Evolutionary conservation across 2,329 filamentous ascomycete species (phyloP).

Genomic region (Coniosporium tulheliwenetii): DNA sequence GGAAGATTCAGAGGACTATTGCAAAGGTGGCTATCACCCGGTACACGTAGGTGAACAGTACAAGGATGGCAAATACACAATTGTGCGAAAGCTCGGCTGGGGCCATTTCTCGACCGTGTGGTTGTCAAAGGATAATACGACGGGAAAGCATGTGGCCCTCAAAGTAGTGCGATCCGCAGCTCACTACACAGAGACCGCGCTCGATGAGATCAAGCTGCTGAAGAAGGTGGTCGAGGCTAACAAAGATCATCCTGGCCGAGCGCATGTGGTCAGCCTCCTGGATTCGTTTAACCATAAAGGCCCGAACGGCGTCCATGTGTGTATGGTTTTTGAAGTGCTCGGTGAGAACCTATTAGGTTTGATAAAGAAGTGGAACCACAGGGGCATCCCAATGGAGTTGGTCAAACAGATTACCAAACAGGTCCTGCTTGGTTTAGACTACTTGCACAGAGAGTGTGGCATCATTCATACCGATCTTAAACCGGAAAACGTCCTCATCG

Average conservation of each 20-base stretch:
- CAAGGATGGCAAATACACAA: constrained; percentile 92
- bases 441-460: constrained; percentile 91
- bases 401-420: constrained; percentile 99
- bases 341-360: constrained; percentile 88
- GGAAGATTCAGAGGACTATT: constrained; percentile 98
- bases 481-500: constrained; percentile 94
- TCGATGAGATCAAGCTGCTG: constrained; percentile 97
- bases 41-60: constrained; percentile 90
- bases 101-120: constrained; percentile 98
- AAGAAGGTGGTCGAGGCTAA: constrained; percentile 95
- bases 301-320: constrained; percentile 89
- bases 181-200: constrained; percentile 96
- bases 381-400: constrained; percentile 87
- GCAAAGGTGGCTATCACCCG: constrained; percentile 96
- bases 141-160: constrained; percentile 85
- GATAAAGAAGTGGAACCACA: constrained; percentile 97
- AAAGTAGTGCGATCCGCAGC: constrained; percentile 96
- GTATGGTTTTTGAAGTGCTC: constrained; percentile 98
- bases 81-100: constrained; percentile 94
- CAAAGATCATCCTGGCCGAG: constrained; percentile 81
- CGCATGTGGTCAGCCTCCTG: constrained; percentile 87
- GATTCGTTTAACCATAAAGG: constrained; percentile 98
- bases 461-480: constrained; percentile 98
- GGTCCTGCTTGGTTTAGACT: constrained; percentile 86
- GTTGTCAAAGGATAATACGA: constrained; percentile 68